A percentile compares a stretch with the other conserved stretches of the same genome.
These are phyloP conservation scores for Umbelopsis vinacea DNA, from an alignment of 192 early-diverging fungal genomes.

Conservation along the genomic window DNA sequence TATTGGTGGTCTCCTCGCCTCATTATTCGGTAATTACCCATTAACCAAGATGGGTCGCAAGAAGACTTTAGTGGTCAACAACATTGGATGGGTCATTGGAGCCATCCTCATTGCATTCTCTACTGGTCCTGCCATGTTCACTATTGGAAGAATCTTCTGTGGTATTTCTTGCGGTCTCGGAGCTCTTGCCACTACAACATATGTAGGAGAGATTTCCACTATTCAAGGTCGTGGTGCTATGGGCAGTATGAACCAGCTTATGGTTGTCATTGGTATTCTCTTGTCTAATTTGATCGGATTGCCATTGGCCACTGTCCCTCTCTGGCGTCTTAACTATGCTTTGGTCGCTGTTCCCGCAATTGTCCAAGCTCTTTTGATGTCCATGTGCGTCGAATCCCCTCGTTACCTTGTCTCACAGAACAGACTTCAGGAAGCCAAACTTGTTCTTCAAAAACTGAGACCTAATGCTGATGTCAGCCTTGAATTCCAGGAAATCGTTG, in stretches of 20 bases:
- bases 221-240: slow-evolving; percentile 68
- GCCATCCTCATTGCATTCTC: slow-evolving; percentile 66
- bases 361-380: slow-evolving; percentile 62
- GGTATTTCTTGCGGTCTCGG: slow-evolving; percentile 77
- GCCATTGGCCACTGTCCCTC: slow-evolving; percentile 58
- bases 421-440: slow-evolving; percentile 60
- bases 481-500: slow-evolving; percentile 69
- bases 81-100: slow-evolving; percentile 69
- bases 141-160: slow-evolving; percentile 72
- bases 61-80: slow-evolving; percentile 65
- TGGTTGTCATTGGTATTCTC: slow-evolving; percentile 81
- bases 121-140: slow-evolving; percentile 62
- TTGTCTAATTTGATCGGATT: slow-evolving; percentile 68
- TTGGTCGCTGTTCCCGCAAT: slow-evolving; percentile 65
- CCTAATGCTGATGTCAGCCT: slow-evolving; percentile 56
- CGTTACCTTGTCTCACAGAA: slow-evolving; percentile 71
- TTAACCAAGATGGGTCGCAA: slow-evolving; percentile 51
- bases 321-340: slow-evolving; percentile 76
- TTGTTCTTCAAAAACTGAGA: slow-evolving; percentile 58
- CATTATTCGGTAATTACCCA: slow-evolving; percentile 56
- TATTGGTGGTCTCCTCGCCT: slow-evolving; percentile 62
- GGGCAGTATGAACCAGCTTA: slow-evolving; percentile 76
- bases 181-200: slow-evolving; percentile 61
- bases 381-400: slow-evolving; percentile 79
- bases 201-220: slow-evolving; percentile 82